Percentiles rank a stretch among this genome's conserved stretches.
Conservation (phyloP, 768 basidiomycete genomes). For the Termitomyces sp. region DNA sequence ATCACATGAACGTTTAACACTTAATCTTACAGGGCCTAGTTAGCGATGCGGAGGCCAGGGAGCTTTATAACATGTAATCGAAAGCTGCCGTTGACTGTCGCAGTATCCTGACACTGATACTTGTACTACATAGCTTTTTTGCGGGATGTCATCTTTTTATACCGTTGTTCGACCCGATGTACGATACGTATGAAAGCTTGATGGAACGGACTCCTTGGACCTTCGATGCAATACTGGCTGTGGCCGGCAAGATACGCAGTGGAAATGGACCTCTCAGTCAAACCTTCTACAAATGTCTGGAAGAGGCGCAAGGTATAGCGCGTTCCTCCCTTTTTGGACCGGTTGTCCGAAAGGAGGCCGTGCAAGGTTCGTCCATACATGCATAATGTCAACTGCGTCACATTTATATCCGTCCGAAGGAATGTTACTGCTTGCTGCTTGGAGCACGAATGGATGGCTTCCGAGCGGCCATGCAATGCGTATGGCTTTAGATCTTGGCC, state of each 20-base stretch:
- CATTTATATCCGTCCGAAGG: conserved; percentile 40
- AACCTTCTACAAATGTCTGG: conserved; percentile 87
- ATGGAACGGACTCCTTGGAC: conserved; percentile 95
- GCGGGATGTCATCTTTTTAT: conserved; percentile 96
- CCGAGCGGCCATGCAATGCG: conserved; percentile 95
- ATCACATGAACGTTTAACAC: neutral
- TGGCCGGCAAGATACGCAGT: conserved; percentile 88
- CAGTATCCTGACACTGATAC: conserved; percentile 33
- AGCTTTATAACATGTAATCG: conserved; percentile 85
- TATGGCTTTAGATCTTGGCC: conserved; percentile 91
- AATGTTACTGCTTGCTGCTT: conserved; percentile 88
- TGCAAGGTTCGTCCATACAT: conserved; percentile 60
- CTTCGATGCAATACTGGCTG: conserved; percentile 89
- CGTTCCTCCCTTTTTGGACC: conserved; percentile 92
- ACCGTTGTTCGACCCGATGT: conserved; percentile 88
- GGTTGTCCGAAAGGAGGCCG: conserved; percentile 91
- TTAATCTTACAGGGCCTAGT: conserved; percentile 66
- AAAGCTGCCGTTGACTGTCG: conserved; percentile 25
- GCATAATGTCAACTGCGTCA: conserved; percentile 15
- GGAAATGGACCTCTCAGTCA: conserved; percentile 83
- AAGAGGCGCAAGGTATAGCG: conserved; percentile 95
- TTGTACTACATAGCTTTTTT: conserved; percentile 70
- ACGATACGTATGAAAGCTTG: conserved; percentile 91
- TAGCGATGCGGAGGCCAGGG: conserved; percentile 79
- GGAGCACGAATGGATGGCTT: conserved; percentile 94